Conservation (phyloP, 805 yeast species). For the Candida caryicola region DNA sequence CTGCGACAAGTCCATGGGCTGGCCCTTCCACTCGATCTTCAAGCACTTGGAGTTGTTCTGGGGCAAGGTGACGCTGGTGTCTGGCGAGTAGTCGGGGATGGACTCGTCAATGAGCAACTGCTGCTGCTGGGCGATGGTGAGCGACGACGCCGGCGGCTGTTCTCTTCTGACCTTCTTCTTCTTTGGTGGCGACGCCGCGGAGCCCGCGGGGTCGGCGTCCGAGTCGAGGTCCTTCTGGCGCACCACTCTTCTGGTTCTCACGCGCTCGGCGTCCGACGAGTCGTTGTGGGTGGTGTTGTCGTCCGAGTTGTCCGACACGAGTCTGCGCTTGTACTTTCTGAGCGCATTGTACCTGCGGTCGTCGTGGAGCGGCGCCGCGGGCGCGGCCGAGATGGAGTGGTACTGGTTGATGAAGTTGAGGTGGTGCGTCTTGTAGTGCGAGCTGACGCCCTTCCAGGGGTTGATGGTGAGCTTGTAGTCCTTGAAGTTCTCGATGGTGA, state of each 20-base stretch:
- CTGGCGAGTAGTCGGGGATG: constrained; percentile 83
- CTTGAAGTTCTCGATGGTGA: constrained; percentile 48
- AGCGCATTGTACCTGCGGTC: constrained; percentile 8
- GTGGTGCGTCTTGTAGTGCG: constrained; percentile 48
- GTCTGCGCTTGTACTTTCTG: constrained; percentile 11
- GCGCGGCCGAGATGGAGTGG: constrained; percentile 22
- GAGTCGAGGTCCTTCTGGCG: constrained; percentile 28
- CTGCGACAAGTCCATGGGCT: constrained; percentile 81
- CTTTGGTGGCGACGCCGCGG: constrained; percentile 29
- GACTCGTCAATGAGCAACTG: constrained; percentile 62
- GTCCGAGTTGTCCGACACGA: constrained; percentile 7
- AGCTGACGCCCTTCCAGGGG: constrained; percentile 48
- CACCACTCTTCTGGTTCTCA: constrained; percentile 58
- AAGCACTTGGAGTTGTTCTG: constrained; percentile 61
- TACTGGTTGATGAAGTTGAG: constrained; percentile 54
- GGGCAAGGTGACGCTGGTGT: constrained; percentile 57
- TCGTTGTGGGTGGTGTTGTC: constrained; percentile 27
- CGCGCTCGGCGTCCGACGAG: constrained; percentile 40
- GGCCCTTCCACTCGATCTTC: constrained; percentile 97
- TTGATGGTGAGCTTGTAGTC: constrained; percentile 47
- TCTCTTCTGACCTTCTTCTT: constrained; percentile 40
- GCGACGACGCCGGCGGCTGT: constrained; percentile 10
- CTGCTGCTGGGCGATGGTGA: constrained; percentile 38
- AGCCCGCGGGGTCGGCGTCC: constrained; percentile 23
- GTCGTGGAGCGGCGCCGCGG: constrained; percentile 2